Base-by-base conservation (phyloP, 257 asterid species). In the Jacaranda copaia region DNA sequence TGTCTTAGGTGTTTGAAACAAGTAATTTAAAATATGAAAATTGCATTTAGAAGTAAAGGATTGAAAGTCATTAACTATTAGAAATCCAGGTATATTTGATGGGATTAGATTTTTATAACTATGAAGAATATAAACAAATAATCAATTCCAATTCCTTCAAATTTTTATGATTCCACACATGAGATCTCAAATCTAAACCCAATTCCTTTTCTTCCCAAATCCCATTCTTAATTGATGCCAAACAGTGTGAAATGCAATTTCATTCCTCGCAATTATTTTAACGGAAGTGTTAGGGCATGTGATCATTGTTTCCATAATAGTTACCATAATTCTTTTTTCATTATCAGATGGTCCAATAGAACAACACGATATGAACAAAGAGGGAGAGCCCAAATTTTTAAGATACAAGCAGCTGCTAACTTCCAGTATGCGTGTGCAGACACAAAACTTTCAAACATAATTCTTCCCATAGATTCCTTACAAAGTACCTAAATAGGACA, bases 281-380 rank as follows among this genome's bases (percentile, higher is more conserved):
- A 62, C 55, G 48, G 36, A 48, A 62, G 20, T 46, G 13, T 46
- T 49, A 66, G 71, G 40, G 5, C 79, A 15, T 12, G 49, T 63
- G 52, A 48, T 3, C 48, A 61, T 38, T 14, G 8, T n/a, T 6
- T 39, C 13, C 14, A 64, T n/a, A 38, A 6, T n/a, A 64, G 51
- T 61, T 61, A 32, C 45, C 8, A 57, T 35, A 25, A 13, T 40
- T 9, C 12, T 3, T 1, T 25, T 48, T 46, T 48, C 14, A 0
- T 3, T 9, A 35, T 48, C 62, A 48, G 5, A 7, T 57, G 71
- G 15, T 60, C 20, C 10, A 43, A n/a, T 57, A 52, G 49, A 20
- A 56, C 20, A 35, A 43, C 52, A 52, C 55, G 55, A 72, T n/a
- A 38, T 56, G 20, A 69, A 18, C 35, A 35, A 25, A 2, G 62